These are phyloP conservation scores for Kwoniella pini DNA, from an alignment of 768 basidiomycete species.

Conservation along the genomic window DNA sequence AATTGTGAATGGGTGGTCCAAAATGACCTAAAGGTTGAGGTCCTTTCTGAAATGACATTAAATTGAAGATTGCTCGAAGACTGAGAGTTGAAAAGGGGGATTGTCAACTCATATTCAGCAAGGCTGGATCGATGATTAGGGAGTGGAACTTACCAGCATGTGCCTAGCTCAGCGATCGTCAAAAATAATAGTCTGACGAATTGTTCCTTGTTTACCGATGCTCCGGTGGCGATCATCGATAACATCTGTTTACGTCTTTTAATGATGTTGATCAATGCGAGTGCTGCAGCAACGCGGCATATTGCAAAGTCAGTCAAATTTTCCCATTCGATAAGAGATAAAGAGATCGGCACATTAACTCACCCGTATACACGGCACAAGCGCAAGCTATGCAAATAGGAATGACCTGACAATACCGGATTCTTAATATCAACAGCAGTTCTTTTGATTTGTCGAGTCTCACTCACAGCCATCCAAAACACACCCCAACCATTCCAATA, in stretches of 20 bases:
- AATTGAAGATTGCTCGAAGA: slow-evolving; percentile 51
- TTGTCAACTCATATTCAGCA: background rate
- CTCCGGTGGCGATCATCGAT: slow-evolving; percentile 41
- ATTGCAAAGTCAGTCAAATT: background rate
- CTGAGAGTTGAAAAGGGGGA: slow-evolving; percentile 11
- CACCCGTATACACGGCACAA: slow-evolving; percentile 43
- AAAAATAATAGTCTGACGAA: slow-evolving; percentile 47
- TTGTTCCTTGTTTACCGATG: slow-evolving; percentile 43
- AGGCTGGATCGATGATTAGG: background rate
- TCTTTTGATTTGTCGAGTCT: background rate
- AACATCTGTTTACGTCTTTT: slow-evolving; percentile 46
- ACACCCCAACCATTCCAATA: slow-evolving; percentile 53
- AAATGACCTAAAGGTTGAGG: slow-evolving; percentile 41
- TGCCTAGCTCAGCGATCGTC: slow-evolving; percentile 42
- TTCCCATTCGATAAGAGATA: background rate
- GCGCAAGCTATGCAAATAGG: slow-evolving; percentile 35
- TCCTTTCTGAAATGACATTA: slow-evolving; percentile 44
- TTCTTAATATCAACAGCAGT: background rate
- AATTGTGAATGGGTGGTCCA: slow-evolving; percentile 30
- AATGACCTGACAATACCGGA: slow-evolving; percentile 22
- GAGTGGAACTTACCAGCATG: slow-evolving; percentile 36
- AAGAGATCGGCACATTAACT: slow-evolving; percentile 10
- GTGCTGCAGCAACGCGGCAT: slow-evolving; percentile 30
- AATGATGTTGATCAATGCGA: slow-evolving; percentile 49
- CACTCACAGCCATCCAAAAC: slow-evolving; percentile 45